phyloP scores from a whole-genome alignment of 345 rosid genomes.

The Cardamine chenopodiifolia region DNA sequence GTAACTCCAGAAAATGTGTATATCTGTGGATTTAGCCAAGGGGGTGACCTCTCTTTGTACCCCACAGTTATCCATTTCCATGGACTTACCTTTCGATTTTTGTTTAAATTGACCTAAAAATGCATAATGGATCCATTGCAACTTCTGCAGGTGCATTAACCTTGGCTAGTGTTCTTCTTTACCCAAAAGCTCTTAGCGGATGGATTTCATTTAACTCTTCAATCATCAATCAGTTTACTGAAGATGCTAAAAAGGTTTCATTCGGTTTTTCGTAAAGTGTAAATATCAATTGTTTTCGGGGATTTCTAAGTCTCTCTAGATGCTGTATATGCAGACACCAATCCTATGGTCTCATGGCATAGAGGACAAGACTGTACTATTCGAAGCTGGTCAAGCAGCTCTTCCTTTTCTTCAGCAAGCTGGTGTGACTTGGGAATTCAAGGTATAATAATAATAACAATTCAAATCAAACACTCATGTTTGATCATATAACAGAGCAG shows the following conservation, averaged over 20 bases:
- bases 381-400: conserved; percentile 85
- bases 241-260: conserved; percentile 33
- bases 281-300: neutral
- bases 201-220: conserved; percentile 61
- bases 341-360: conserved; percentile 79
- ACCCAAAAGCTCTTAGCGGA: conserved; percentile 82
- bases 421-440: conserved; percentile 72
- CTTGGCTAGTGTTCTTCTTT: conserved; percentile 75
- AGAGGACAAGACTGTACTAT: conserved; percentile 66
- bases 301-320: neutral
- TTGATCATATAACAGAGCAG: too few relatives aligned
- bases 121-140: neutral
- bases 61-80: neutral
- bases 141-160: conserved; percentile 70
- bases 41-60: conserved; percentile 55
- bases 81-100: neutral
- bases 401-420: conserved; percentile 73
- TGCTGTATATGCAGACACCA: conserved; percentile 59
- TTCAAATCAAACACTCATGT: too few relatives aligned
- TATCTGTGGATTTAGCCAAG: conserved; percentile 91
- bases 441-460: conserved; percentile 46
- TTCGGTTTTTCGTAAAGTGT: neutral
- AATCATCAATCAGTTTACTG: conserved; percentile 40
- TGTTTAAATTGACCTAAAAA: neutral
- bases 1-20: conserved; percentile 61